Evolutionary conservation across 352 stramenopile genomes (phyloP), one percentile per base, ranked within the genome.

Genomic region (Achlya hypogyna): DNA sequence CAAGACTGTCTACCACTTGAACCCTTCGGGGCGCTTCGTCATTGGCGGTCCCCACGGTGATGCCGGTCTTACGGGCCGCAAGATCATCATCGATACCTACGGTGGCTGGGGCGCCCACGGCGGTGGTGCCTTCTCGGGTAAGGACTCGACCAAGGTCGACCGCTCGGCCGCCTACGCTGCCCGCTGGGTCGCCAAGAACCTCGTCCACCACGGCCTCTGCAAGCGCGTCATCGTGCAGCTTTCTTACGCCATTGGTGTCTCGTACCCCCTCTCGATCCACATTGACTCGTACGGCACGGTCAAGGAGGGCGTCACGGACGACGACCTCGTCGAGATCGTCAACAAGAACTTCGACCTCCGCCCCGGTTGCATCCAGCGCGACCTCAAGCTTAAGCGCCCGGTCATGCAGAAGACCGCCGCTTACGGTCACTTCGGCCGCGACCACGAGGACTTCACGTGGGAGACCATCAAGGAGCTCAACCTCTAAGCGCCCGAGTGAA

Each of bases 41-140:
- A 99, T 99, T 76, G 97, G 97, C 64, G 97, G 97, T 64, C 97
- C 97, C 23, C 96, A 99, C 80, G 97, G 96, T 63, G 97, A 99
- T 81, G 97, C 97, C 32, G 97, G 97, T 76, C 82, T 99, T 1
- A 99, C 97, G 27, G 97, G 97, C 65, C 89, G 97, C 53, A 99
- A 99, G 84, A 99, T 99, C 74, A 98, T 98, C 71, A 97, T 97
- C n/a, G 93, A 99, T 82, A 99, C 96, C 2, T 99, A 99, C 79
- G 97, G 97, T 54, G 97, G 97, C 68, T 99, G 97, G 97, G 97
- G 97, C 45, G 96, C 95, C 47, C 97, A 99, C 78, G 97, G 97
- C 76, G 97, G 97, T 62, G 97, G 97, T 76, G 96, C 97, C 45
- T 99, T 99, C 82, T 99, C 96, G 31, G 97, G 97, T 65, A 99